Evolutionary conservation across 768 basidiomycete genomes (phyloP), one percentile per base, ranked within the genome.

Genomic region (Russula abietina): DNA sequence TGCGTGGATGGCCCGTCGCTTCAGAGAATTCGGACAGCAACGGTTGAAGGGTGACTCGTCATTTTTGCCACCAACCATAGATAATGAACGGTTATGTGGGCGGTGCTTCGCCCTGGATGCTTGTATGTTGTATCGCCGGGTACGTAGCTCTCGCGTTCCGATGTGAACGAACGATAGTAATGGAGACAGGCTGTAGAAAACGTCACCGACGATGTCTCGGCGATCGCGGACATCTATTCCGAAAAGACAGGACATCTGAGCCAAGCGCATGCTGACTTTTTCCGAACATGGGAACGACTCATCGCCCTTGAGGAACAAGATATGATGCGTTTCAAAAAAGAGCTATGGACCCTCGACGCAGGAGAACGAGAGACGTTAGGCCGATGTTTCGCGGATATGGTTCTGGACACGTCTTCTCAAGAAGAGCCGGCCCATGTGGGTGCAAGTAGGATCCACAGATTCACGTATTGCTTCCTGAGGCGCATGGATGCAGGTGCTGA

Each of bases 91-190:
- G 60, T 75, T 80, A 12, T 99, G 97, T 73, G 84, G 85, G 70
- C 81, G 78, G 54, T 98, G 97, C 70, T 98, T 86, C 70, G 79
- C 82, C 0, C 74, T 90, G 7, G 92, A 99, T 69, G 80, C 85
- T 2, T 98, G 97, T 73, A 93, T 98, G 88, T 79, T 99, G 12
- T 98, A 94, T 75, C 88, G 96, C 49, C 90, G 88, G 80, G 91
- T 87, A 64, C 33, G 75, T 68, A 53, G 51, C 28, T 43, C 11
- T 49, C 11, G 26, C 11, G 19, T 26, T 39, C 59, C 7, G 10
- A 57, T 28, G 7, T 39, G 0, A 17, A 65, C 7, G 52, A 61
- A 30, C 57, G 59, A 58, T 6, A n/a, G 6, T 52, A n/a, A 53
- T 41, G 24, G 8, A 57, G 58, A 22, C 60, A 91, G 88, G 83